These are phyloP conservation scores for Tulasnella sp. DNA, from an alignment of 768 basidiomycete genomes.

Conservation along the genomic window DNA sequence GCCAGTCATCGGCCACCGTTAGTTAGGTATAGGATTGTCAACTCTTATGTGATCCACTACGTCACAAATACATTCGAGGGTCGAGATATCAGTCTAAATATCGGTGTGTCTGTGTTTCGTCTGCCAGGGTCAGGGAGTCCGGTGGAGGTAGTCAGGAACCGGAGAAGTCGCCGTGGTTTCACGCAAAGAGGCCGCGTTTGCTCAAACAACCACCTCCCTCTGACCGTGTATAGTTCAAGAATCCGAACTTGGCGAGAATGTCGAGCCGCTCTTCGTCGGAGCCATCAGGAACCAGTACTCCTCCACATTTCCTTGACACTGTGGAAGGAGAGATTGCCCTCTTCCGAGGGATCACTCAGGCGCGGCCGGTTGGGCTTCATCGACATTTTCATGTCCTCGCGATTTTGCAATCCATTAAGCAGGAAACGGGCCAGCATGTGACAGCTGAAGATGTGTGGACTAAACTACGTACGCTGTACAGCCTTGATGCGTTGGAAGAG, in stretches of 20 bases:
- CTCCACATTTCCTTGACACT: conserved; percentile 52
- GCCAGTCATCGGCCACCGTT: conserved; percentile 33
- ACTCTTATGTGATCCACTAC: background rate
- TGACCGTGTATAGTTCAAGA: background rate
- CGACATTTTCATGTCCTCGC: conserved; percentile 76
- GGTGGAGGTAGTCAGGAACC: background rate
- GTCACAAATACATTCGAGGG: too few species aligned
- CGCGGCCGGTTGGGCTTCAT: conserved; percentile 78
- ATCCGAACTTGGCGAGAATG: background rate
- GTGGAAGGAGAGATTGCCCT: conserved; percentile 82
- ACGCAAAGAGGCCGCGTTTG: background rate
- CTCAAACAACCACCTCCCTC: background rate
- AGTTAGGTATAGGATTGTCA: background rate
- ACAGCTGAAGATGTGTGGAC: conserved; percentile 65
- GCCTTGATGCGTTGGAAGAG: conserved; percentile 68
- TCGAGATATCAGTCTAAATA: too few species aligned
- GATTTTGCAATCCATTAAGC: conserved; percentile 65
- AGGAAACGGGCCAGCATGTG: conserved; percentile 62
- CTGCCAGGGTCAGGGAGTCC: too few species aligned
- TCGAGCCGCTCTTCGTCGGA: background rate
- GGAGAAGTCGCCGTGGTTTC: background rate
- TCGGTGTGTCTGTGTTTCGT: too few species aligned
- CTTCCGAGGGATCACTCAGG: conserved; percentile 75
- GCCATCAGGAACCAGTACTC: background rate
- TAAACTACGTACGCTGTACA: conserved; percentile 67